phyloP scores from a whole-genome alignment of 2,329 filamentous ascomycete genomes.

The Monosporascus cannonballus region DNA sequence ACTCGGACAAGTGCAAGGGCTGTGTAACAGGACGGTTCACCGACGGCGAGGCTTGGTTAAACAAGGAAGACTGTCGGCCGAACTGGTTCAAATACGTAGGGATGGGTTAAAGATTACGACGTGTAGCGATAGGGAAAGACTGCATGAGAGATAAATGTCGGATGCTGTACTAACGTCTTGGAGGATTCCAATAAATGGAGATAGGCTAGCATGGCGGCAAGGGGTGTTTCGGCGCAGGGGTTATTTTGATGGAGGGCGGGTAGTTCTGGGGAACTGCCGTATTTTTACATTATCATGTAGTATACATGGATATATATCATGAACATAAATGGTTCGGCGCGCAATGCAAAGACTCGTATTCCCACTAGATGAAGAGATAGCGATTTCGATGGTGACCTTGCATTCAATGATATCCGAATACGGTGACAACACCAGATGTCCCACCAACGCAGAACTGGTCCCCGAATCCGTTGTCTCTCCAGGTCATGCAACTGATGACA shows the following conservation, averaged over 20 bases:
- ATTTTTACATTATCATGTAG: conserved; percentile 4
- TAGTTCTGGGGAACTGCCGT: conserved; percentile 9
- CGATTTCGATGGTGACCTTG: background rate
- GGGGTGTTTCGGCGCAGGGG: conserved; percentile 16
- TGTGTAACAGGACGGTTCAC: conserved; percentile 85
- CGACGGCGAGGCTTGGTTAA: conserved; percentile 77
- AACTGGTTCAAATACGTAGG: conserved; percentile 97
- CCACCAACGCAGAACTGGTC: conserved; percentile 61
- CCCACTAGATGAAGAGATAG: too few relatives aligned
- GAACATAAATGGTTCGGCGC: background rate
- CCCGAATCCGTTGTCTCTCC: conserved; percentile 56
- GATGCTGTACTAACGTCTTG: conserved; percentile 20
- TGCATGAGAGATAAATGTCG: conserved; percentile 12
- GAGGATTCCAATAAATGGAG: conserved; percentile 13
- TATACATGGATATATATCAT: background rate
- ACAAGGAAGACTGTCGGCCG: conserved; percentile 87
- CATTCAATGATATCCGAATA: conserved; percentile 42
- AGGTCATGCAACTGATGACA: conserved; percentile 56
- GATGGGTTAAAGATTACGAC: conserved; percentile 51
- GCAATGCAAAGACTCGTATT: background rate
- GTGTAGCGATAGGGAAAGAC: conserved; percentile 2
- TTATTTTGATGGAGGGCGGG: conserved; percentile 12
- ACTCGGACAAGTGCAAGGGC: conserved; percentile 85
- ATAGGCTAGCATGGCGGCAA: conserved; percentile 15
- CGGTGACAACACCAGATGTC: conserved; percentile 59